These are phyloP conservation scores for Sanghuangporus baumii DNA, from an alignment of 1,284 basidiomycete genomes.

Conservation along the genomic window DNA sequence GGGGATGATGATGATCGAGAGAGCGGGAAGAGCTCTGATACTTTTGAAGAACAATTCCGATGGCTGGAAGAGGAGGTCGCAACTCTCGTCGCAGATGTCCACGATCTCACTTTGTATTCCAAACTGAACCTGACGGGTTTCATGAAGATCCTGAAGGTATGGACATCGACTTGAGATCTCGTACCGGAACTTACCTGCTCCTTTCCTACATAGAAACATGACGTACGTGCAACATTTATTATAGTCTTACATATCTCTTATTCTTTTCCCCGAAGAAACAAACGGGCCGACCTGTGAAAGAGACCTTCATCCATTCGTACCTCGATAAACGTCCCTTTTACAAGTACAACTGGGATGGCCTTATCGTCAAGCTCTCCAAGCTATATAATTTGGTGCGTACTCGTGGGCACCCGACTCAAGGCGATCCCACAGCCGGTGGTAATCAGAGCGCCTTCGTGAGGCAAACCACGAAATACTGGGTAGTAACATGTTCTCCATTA, in stretches of 20 bases:
- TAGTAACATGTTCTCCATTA: constrained; percentile 26
- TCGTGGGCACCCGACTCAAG: constrained; percentile 88
- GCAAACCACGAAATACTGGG: constrained; percentile 99
- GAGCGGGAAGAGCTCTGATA: constrained; percentile 61
- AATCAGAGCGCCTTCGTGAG: constrained; percentile 95
- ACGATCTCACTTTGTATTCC: constrained; percentile 92
- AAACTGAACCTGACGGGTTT: constrained; percentile 98
- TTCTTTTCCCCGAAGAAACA: constrained; percentile 57
- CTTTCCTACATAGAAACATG: constrained; percentile 60
- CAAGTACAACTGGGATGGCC: constrained; percentile 87
- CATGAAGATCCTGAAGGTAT: constrained; percentile 95
- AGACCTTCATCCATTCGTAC: constrained; percentile 82
- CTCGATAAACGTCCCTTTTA: constrained; percentile 96
- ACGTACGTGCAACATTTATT: constrained; percentile 41
- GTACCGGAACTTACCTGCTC: not conserved
- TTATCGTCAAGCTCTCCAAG: constrained; percentile 96
- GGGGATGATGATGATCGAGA: constrained; percentile 40
- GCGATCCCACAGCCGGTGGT: constrained; percentile 92
- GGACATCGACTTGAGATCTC: constrained; percentile 11
- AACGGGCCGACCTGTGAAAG: constrained; percentile 60
- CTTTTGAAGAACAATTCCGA: constrained; percentile 85
- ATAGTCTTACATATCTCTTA: constrained; percentile 1
- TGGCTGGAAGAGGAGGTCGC: constrained; percentile 94
- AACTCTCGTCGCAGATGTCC: constrained; percentile 94
- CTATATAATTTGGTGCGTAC: constrained; percentile 96